Percentiles rank a stretch among this genome's conserved stretches.
Evolutionary conservation across 441 rosid genomes (phyloP).

Genomic region (Geranium incanum): DNA sequence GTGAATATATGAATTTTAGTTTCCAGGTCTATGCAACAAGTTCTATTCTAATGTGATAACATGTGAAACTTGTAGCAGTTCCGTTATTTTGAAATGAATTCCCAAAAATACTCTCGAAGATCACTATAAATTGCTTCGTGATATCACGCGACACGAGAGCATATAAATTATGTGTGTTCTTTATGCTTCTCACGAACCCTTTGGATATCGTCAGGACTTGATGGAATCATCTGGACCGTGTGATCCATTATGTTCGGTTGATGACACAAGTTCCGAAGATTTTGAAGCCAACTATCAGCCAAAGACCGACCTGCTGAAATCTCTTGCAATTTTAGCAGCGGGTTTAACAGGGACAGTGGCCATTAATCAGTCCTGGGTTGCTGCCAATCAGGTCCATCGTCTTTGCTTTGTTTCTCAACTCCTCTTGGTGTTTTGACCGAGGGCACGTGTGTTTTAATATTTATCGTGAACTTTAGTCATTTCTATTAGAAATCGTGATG

Average conservation of each 20-base stretch:
- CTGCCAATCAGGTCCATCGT: conserved; percentile 68
- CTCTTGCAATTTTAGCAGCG: conserved; percentile 62
- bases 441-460: not conserved
- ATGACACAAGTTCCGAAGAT: conserved; percentile 69
- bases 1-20: no score
- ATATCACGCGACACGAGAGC: not conserved
- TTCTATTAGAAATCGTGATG: conserved; percentile 18
- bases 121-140: not conserved
- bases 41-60: not conserved
- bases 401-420: conserved; percentile 6
- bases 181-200: conserved; percentile 17
- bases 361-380: conserved; percentile 89
- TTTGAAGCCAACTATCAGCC: conserved; percentile 63
- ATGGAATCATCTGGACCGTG: conserved; percentile 48
- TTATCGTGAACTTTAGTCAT: conserved; percentile 16
- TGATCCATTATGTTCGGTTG: conserved; percentile 82
- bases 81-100: not conserved
- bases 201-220: conserved; percentile 45
- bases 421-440: not conserved
- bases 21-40: no score
- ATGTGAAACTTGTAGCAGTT: conserved; percentile 3
- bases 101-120: conserved; percentile 1
- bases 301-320: conserved; percentile 69
- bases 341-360: conserved; percentile 75
- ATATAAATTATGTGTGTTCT: not conserved